Percentiles rank a stretch among this genome's conserved stretches.
These are phyloP conservation scores for Candida broadrunensis DNA, from an alignment of 805 yeast genomes.

Conservation along the genomic window DNA sequence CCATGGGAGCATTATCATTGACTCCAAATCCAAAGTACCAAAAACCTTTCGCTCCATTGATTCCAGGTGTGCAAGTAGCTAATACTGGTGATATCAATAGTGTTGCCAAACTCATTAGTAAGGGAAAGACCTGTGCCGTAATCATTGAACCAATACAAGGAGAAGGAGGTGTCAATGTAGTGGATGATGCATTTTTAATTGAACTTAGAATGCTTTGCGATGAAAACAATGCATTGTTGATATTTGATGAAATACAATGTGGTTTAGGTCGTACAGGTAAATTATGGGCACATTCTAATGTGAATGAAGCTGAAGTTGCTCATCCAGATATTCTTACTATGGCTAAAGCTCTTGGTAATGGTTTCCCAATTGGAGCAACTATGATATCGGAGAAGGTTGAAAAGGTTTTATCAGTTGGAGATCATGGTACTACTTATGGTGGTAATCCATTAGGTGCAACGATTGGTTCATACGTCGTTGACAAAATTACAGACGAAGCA, in stretches of 20 bases:
- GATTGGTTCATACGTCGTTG: conserved; percentile 74
- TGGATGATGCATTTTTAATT: conserved; percentile 59
- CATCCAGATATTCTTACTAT: conserved; percentile 93
- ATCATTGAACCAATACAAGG: conserved; percentile 98
- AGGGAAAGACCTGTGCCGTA: conserved; percentile 77
- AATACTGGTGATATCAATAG: conserved; percentile 57
- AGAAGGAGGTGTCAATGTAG: conserved; percentile 88
- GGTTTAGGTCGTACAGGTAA: conserved; percentile 92
- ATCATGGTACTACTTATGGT: conserved; percentile 97
- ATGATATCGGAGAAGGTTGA: conserved; percentile 82
- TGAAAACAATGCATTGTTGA: conserved; percentile 68
- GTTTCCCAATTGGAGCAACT: conserved; percentile 94
- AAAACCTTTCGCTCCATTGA: conserved; percentile 82
- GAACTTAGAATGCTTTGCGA: conserved; percentile 66
- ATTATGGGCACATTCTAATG: conserved; percentile 84
- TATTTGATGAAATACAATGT: conserved; percentile 95
- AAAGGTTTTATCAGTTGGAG: conserved; percentile 74
- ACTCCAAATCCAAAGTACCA: conserved; percentile 94
- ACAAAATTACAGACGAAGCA: conserved; percentile 55
- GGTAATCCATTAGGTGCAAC: conserved; percentile 93
- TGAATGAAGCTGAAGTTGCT: conserved; percentile 68
- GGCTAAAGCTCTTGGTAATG: conserved; percentile 97
- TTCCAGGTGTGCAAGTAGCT: conserved; percentile 84
- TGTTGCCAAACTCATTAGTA: conserved; percentile 51
- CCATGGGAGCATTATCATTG: conserved; percentile 89